Conservation (phyloP, 192 early-diverging fungal species). For the Coemansia sp. region DNA sequence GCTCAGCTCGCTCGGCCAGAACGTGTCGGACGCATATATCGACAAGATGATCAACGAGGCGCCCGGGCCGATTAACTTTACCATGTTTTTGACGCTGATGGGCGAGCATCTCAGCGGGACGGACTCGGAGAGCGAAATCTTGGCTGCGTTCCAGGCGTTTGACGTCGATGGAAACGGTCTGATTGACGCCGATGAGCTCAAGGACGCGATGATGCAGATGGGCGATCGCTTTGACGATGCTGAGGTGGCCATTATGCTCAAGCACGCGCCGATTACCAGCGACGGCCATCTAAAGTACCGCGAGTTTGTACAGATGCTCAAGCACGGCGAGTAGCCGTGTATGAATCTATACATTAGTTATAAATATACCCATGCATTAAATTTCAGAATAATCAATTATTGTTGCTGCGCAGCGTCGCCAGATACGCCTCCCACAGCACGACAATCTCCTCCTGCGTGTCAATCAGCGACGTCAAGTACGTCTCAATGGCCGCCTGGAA, state of each 20-base stretch:
- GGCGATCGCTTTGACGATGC: constrained; percentile 90
- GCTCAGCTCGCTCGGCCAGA: constrained; percentile 73
- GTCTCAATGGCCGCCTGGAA: constrained; percentile 71
- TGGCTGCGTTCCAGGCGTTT: constrained; percentile 91
- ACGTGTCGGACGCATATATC: constrained; percentile 69
- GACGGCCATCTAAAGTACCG: constrained; percentile 85
- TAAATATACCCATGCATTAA: too few relatives aligned
- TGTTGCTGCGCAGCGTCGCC: constrained; percentile 31
- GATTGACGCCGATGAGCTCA: constrained; percentile 75
- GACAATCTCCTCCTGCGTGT: constrained; percentile 75
- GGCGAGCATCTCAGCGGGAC: constrained; percentile 90
- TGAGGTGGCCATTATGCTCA: constrained; percentile 94
- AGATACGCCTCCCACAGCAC: constrained; percentile 54
- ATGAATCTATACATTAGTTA: too few relatives aligned
- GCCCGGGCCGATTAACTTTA: constrained; percentile 91
- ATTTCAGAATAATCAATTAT: too few relatives aligned
- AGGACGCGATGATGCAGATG: constrained; percentile 91
- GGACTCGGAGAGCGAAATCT: constrained; percentile 87
- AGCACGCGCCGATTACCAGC: constrained; percentile 76
- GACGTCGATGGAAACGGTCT: constrained; percentile 81
- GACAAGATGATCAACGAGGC: constrained; percentile 91
- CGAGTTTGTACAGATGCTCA: constrained; percentile 88
- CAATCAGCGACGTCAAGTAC: constrained; percentile 73
- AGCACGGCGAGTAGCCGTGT: constrained; percentile 63
- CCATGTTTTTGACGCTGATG: constrained; percentile 95